Evolutionary conservation across 1,139 yeast species (phyloP).

Genomic region (Citeromyces hawaiiensis): DNA sequence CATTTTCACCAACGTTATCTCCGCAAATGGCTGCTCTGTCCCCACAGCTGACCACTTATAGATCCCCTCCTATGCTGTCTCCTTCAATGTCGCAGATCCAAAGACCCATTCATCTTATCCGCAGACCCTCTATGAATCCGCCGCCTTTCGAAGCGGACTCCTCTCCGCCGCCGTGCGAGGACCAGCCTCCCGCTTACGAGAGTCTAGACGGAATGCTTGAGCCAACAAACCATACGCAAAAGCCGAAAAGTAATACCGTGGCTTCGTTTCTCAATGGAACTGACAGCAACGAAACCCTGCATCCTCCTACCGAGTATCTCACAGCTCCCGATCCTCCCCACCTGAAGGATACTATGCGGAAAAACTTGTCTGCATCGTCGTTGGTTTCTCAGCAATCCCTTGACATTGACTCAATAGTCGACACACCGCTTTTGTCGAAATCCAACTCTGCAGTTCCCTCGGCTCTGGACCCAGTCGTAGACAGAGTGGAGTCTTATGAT

Average conservation of each 20-base stretch:
- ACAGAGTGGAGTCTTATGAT: conserved; percentile 5
- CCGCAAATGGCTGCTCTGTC: conserved; percentile 15
- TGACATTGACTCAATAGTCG: background rate
- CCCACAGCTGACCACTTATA: conserved; percentile 11
- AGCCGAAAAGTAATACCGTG: conserved; percentile 13
- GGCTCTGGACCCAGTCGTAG: conserved; percentile 1
- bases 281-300: conserved; percentile 13
- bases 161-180: conserved; percentile 19
- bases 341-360: background rate
- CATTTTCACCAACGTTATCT: conserved; percentile 17
- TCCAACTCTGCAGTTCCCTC: background rate
- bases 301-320: conserved; percentile 14
- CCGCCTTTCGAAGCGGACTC: conserved; percentile 26
- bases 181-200: conserved; percentile 22
- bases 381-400: background rate
- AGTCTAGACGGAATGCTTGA: conserved; percentile 12
- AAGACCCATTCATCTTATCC: conserved; percentile 25
- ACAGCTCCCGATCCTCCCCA: conserved; percentile 1
- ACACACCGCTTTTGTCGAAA: background rate
- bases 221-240: conserved; percentile 20
- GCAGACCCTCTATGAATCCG: conserved; percentile 29
- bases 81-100: conserved; percentile 4
- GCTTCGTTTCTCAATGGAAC: conserved; percentile 22
- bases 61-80: conserved; percentile 2
- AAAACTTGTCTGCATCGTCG: conserved; percentile 1